These are phyloP conservation scores for Quercus berberidifolia DNA, from an alignment of 306 rosid species.

Conservation along the genomic window DNA sequence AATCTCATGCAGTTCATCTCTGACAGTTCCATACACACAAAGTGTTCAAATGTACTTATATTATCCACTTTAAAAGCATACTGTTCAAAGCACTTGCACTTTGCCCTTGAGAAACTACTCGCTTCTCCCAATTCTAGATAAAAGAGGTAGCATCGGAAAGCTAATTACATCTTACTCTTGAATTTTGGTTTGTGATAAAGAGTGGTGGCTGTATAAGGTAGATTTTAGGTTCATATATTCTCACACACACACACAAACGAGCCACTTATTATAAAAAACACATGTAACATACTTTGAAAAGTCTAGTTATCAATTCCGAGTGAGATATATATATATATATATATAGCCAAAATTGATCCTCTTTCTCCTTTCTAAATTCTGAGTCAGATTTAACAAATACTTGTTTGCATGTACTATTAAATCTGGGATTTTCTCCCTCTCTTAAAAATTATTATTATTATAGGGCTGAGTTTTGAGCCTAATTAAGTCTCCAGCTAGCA, in stretches of 20 bases:
- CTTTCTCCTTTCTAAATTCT: not conserved
- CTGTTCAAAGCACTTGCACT: not conserved
- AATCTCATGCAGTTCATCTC: not conserved
- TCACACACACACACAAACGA: too few relatives aligned
- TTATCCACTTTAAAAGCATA: not conserved
- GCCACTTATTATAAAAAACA: not conserved
- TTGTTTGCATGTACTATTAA: not conserved
- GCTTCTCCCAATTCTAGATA: too few relatives aligned
- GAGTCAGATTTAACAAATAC: not conserved
- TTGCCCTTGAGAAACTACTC: too few relatives aligned
- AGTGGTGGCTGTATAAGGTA: too few relatives aligned
- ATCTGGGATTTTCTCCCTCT: not conserved
- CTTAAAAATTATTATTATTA: not conserved
- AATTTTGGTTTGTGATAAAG: too few relatives aligned
- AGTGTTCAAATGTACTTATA: not conserved
- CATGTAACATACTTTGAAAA: not conserved
- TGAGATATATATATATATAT: too few relatives aligned
- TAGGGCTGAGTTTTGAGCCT: too few relatives aligned
- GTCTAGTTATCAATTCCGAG: not conserved
- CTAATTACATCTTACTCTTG: too few relatives aligned
- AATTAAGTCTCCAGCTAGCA: not conserved
- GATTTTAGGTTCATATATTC: too few relatives aligned
- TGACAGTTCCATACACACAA: not conserved
- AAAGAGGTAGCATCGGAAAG: too few relatives aligned
- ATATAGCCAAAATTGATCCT: not conserved